Evolutionary conservation across 495 filamentous ascomycete species (phyloP), one percentile per base, ranked within the genome.

Genomic region (Thozetella sp.): DNA sequence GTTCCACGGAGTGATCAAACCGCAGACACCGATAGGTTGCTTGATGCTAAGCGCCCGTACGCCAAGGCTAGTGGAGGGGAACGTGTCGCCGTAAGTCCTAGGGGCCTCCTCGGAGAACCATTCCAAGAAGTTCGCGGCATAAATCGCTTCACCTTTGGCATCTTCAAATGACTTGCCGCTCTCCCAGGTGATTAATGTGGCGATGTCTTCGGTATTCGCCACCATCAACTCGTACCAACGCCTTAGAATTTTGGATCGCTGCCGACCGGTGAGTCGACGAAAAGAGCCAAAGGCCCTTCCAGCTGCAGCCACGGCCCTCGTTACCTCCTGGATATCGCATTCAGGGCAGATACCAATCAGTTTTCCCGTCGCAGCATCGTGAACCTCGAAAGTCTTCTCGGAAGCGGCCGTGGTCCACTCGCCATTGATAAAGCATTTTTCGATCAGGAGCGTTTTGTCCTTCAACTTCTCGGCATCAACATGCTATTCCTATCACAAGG

Each of bases 1-100:
- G 76, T 97, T 97, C 93, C 93, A 97, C 23, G 95, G 95, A 22
- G 95, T 97, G 70, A 99, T 97, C 27, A 99, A 78, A 12, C 93
- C 93, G 67, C 92, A 96, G 12, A 99, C 94, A 62, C 95, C 95
- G 51, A 98, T 86, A 3, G 95, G 93, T 73, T 97, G 87, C 72
- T 90, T 92, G 22, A 91, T 69, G 0, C 90, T 94, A 24, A 90
- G 81, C 2, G 93, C 80, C n/a, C 91, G 82, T 76, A 92, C 93
- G 0, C 84, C 86, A 0, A 87, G 73, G 9, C 88, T 74, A 9
- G 85, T 82, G 20, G 89, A 79, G 11, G 89, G 86, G 61, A 97
- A 96, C 20, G 89, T 91, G 65, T 90, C 87, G 45, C 90, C 90
- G 65, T 92, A 91, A 30, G 78, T 72, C 51, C 90, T 76, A 0